Evolutionary conservation across 2,329 filamentous ascomycete species (phyloP), one percentile per base, ranked within the genome.

Genomic region (Stemphylium beticola): DNA sequence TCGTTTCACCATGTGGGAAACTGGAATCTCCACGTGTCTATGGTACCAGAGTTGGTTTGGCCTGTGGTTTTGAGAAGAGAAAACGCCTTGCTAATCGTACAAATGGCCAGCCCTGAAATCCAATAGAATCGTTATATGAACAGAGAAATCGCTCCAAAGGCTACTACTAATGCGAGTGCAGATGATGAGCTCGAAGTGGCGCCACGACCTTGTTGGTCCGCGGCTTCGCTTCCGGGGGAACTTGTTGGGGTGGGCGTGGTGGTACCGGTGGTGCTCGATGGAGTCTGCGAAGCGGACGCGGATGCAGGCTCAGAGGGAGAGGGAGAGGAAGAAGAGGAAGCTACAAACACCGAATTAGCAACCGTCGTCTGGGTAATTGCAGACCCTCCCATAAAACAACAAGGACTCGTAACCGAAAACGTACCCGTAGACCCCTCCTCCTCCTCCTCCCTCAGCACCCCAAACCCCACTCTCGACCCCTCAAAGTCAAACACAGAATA

Each of bases 401-500:
- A 22, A 6, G 6, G 6, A 6, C 6, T n/a, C 20, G 20, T 4
- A 6, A 22, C 20, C 6, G 15, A 39, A 54, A 49, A 57, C 39
- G 17, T 49, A 33, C 58, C 50, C 37, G 26, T 47, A n/a, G 33
- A 39, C 32, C 53, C 43, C 20, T 24, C 53, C 22, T 41, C 41
- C 53, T 31, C 50, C 5, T 37, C 57, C n/a, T 49, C 47, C 61
- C 70, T 69, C 12, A 24, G 22, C 6, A 67, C 63, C 0, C 74
- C 75, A 37, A 77, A 68, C 4, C 88, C 89, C 60, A 92, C 85
- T 46, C 82, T 83, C 38, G 74, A 76, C 60, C 86, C 69, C 58
- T 93, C 91, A 48, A 85, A 85, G 72, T 96, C 92, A 71, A 96
- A 96, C 20, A 95, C 87, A 1, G 86, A 81, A 71, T 96, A 96